A percentile compares a stretch with the other conserved stretches of the same genome.
phyloP scores from a whole-genome alignment of 1,139 yeast genomes.

The Pichia sp. region DNA sequence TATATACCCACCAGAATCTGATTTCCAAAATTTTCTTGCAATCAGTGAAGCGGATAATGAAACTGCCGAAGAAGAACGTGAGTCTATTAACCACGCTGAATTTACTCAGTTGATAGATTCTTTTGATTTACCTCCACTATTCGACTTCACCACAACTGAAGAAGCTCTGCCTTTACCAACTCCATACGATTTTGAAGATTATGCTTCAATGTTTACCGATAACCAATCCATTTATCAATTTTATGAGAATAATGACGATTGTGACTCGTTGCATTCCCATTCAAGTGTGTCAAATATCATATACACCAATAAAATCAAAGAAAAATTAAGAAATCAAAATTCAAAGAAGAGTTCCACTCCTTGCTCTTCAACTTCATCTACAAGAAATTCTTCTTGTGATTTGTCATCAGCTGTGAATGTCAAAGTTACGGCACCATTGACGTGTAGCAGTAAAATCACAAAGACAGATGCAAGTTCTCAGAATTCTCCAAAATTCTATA shows the following conservation, averaged over 20 bases:
- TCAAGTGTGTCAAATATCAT: slow-evolving; percentile 10
- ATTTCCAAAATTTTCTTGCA: background rate
- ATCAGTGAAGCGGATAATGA: background rate
- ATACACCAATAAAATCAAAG: slow-evolving; percentile 9
- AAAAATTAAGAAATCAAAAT: slow-evolving; percentile 5
- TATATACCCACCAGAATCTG: background rate
- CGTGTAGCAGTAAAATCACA: background rate
- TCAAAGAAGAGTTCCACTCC: too few species aligned
- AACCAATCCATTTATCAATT: slow-evolving; percentile 1
- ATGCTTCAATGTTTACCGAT: background rate
- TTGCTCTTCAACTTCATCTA: too few species aligned
- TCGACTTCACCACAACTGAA: background rate
- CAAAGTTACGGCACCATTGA: background rate
- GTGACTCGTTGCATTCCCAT: slow-evolving; percentile 5
- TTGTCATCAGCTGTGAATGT: background rate
- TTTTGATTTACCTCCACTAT: background rate
- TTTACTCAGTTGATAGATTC: background rate
- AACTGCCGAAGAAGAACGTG: background rate
- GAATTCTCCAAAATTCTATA: too few species aligned
- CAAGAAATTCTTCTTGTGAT: slow-evolving; percentile 3
- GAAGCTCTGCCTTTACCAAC: background rate
- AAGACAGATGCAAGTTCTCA: background rate
- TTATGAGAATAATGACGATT: slow-evolving; percentile 1
- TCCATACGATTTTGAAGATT: background rate
- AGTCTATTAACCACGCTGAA: background rate